Percentiles rank a stretch among this genome's conserved stretches.
phyloP scores from a whole-genome alignment of 306 rosid genomes.

The Cucumis hystrix region DNA sequence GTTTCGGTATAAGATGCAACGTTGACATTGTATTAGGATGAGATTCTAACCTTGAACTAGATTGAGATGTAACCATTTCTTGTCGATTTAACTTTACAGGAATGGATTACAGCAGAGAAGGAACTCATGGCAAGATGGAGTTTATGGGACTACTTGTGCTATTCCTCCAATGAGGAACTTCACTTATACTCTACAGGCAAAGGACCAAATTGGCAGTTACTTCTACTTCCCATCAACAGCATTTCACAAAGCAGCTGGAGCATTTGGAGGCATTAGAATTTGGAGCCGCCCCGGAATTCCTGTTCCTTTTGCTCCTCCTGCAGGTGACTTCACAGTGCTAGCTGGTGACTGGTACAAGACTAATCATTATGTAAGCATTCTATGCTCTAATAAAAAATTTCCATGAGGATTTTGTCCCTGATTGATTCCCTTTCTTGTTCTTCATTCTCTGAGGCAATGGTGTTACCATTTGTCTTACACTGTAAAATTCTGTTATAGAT shows the following conservation, averaged over 20 bases:
- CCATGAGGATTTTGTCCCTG: not conserved
- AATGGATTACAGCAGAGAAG: conserved; percentile 85
- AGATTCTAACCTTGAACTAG: not conserved
- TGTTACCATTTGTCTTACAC: not conserved
- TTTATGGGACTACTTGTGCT: conserved; percentile 54
- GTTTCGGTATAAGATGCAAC: not conserved
- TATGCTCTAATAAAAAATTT: not conserved
- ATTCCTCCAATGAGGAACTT: conserved; percentile 45
- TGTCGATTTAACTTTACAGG: conserved; percentile 36
- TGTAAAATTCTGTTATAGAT: not conserved
- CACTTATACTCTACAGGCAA: conserved; percentile 44
- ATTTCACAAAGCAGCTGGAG: conserved; percentile 72
- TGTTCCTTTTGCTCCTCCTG: conserved; percentile 85
- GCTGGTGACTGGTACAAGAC: conserved; percentile 92
- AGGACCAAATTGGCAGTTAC: conserved; percentile 56
- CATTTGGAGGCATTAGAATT: conserved; percentile 60
- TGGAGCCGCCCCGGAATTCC: conserved; percentile 93
- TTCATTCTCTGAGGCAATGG: not conserved
- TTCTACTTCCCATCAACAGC: conserved; percentile 55
- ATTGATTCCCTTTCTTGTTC: not conserved
- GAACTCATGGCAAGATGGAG: conserved; percentile 79
- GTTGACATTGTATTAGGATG: not conserved
- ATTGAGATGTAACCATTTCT: not conserved
- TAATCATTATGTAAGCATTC: conserved; percentile 41
- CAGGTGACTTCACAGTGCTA: conserved; percentile 62